Evolutionary conservation across 805 yeast species (phyloP).

Genomic region (Maudiozyma pseudohumilis): DNA sequence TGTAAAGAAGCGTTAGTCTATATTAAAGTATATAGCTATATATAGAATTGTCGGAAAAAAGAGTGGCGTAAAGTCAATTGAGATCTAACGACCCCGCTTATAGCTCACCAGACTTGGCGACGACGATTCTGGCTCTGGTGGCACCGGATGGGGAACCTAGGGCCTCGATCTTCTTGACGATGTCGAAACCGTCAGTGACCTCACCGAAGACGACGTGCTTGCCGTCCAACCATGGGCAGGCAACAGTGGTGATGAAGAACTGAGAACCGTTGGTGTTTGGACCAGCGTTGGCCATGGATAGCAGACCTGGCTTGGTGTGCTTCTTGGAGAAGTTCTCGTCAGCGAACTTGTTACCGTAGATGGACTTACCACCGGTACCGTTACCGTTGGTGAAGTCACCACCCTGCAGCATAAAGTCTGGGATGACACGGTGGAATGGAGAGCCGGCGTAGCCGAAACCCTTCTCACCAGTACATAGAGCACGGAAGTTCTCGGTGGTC

Average conservation of each 20-base stretch:
- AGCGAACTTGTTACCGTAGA: constrained; percentile 65
- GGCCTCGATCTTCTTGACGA: constrained; percentile 76
- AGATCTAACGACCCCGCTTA: constrained; percentile 9
- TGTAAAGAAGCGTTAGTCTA: too few species aligned
- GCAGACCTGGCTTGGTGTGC: constrained; percentile 73
- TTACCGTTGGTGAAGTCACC: constrained; percentile 88
- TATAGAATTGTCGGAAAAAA: too few species aligned
- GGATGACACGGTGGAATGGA: constrained; percentile 94
- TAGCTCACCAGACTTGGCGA: constrained; percentile 45
- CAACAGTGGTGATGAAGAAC: constrained; percentile 88
- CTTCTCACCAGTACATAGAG: constrained; percentile 89
- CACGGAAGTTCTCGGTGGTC: constrained; percentile 94
- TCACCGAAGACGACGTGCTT: constrained; percentile 95
- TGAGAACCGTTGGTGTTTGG: constrained; percentile 98
- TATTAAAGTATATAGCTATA: too few species aligned
- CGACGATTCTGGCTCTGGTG: constrained; percentile 54
- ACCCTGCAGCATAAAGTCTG: constrained; percentile 97
- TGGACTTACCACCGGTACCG: constrained; percentile 96
- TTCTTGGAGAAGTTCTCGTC: constrained; percentile 68
- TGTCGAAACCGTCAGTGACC: constrained; percentile 73
- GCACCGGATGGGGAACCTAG: constrained; percentile 68
- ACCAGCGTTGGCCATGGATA: constrained; percentile 97
- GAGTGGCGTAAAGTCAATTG: not conserved
- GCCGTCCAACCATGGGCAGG: constrained; percentile 84
- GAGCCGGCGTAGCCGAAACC: constrained; percentile 90